Conservation (phyloP, 441 rosid species). For the Brassica balearica region DNA sequence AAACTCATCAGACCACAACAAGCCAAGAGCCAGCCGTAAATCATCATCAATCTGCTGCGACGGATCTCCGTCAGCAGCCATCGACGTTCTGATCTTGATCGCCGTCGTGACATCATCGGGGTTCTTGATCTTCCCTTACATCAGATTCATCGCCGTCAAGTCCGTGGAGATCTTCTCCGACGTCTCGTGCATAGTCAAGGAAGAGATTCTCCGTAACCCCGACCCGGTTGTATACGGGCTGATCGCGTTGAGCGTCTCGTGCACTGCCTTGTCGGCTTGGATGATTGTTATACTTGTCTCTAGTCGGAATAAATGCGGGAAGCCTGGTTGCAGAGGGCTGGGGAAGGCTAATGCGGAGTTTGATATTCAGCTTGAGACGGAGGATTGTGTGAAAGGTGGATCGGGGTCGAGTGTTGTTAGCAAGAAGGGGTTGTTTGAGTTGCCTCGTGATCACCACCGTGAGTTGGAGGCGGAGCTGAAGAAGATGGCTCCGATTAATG, state of each 20-base stretch:
- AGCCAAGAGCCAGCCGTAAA: conserved; percentile 32
- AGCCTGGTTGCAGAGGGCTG: conserved; percentile 81
- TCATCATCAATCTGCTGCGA: conserved; percentile 49
- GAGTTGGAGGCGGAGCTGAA: conserved; percentile 82
- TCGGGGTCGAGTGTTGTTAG: conserved; percentile 58
- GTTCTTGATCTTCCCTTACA: conserved; percentile 74
- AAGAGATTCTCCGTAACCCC: conserved; percentile 69
- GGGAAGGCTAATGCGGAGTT: conserved; percentile 78
- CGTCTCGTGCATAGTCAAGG: conserved; percentile 55
- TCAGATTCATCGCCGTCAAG: conserved; percentile 50
- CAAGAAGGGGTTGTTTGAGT: conserved; percentile 68
- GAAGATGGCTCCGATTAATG: conserved; percentile 95
- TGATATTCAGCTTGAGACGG: conserved; percentile 92
- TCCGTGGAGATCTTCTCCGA: conserved; percentile 53
- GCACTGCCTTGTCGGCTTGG: conserved; percentile 72
- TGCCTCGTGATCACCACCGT: conserved; percentile 77
- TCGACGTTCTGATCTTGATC: conserved; percentile 73
- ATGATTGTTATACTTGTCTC: conserved; percentile 55
- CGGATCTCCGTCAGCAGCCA: conserved; percentile 71
- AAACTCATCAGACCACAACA: conserved; percentile 41
- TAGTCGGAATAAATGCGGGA: conserved; percentile 76
- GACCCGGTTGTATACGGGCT: conserved; percentile 74
- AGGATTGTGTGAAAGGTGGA: conserved; percentile 74
- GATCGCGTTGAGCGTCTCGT: conserved; percentile 65
- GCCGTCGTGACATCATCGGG: conserved; percentile 80